Percentiles rank a stretch among this genome's conserved stretches.
phyloP scores from a whole-genome alignment of 2,329 filamentous ascomycete species.

The Neocucurbitaria cava region DNA sequence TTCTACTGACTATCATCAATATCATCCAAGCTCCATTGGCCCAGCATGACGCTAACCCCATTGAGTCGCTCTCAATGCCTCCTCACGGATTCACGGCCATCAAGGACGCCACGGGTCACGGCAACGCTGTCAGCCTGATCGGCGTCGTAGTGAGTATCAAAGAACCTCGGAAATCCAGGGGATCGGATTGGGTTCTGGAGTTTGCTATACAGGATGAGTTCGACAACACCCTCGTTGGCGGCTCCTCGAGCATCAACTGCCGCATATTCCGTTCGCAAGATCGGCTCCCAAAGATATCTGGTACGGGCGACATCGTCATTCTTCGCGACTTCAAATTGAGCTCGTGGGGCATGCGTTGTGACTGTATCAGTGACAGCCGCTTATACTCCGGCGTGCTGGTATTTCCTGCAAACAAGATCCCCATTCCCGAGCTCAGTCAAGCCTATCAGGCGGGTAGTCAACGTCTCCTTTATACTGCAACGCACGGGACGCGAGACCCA shows the following conservation, averaged over 20 bases:
- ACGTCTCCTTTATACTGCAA: slow-evolving; percentile 13
- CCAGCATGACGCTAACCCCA: slow-evolving; percentile 19
- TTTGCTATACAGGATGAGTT: slow-evolving; percentile 52
- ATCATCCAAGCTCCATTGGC: not conserved
- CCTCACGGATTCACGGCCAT: slow-evolving; percentile 54
- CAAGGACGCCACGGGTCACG: slow-evolving; percentile 45
- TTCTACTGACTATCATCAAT: not conserved
- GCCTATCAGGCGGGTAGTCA: slow-evolving; percentile 25
- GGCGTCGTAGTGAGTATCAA: slow-evolving; percentile 74
- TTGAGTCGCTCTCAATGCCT: slow-evolving; percentile 17
- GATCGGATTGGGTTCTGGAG: slow-evolving; percentile 56
- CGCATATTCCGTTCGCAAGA: slow-evolving; percentile 32
- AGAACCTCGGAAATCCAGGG: slow-evolving; percentile 57
- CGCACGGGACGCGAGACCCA: slow-evolving; percentile 8
- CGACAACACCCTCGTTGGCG: slow-evolving; percentile 15
- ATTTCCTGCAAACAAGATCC: slow-evolving; percentile 27
- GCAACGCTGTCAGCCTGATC: slow-evolving; percentile 63
- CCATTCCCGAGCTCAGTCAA: slow-evolving; percentile 24
- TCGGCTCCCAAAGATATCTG: slow-evolving; percentile 53
- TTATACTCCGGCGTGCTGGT: slow-evolving; percentile 12
- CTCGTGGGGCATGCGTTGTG: slow-evolving; percentile 22
- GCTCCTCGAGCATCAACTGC: slow-evolving; percentile 24
- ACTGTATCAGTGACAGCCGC: slow-evolving; percentile 13
- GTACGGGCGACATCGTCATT: slow-evolving; percentile 69
- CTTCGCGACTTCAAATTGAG: slow-evolving; percentile 52